phyloP scores from a whole-genome alignment of 176 grass and related monocot species.

The Oryza glaberrima region DNA sequence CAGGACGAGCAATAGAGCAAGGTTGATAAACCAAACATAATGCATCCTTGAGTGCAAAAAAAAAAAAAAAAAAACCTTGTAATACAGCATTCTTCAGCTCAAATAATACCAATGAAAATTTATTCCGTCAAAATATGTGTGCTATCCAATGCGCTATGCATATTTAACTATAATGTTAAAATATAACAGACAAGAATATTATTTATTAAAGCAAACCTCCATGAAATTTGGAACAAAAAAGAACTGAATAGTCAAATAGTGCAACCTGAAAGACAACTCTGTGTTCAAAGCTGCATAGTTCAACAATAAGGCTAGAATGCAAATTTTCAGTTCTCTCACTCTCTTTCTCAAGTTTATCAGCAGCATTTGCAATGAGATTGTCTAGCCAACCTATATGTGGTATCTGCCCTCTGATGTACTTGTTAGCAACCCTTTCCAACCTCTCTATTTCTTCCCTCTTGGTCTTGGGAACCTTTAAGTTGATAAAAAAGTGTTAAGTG shows the following conservation, averaged over 20 bases:
- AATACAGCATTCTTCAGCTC: too few species aligned
- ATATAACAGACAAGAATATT: neutral
- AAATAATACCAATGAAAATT: too few species aligned
- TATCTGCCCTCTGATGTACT: conserved; percentile 91
- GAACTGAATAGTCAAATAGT: too few species aligned
- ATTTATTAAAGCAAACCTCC: too few species aligned
- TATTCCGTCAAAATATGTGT: too few species aligned
- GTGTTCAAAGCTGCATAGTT: conserved; percentile 87
- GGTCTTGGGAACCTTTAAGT: conserved; percentile 72
- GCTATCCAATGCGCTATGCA: too few species aligned
- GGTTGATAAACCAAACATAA: too few species aligned
- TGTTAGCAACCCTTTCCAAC: conserved; percentile 89
- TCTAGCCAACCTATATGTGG: conserved; percentile 92
- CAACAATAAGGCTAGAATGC: conserved; percentile 74
- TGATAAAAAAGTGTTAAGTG: neutral
- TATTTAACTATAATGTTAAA: neutral
- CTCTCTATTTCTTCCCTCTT: conserved; percentile 87
- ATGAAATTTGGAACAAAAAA: conserved; percentile 4
- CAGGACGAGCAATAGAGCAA: too few species aligned
- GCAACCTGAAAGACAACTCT: conserved; percentile 89
- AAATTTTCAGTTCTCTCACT: conserved; percentile 59
- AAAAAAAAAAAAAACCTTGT: too few species aligned
- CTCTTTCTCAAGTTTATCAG: conserved; percentile 45
- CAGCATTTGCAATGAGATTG: conserved; percentile 70
- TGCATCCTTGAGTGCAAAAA: too few species aligned